Conservation (phyloP, 768 basidiomycete genomes). For the Gloeophyllum trabeum region DNA sequence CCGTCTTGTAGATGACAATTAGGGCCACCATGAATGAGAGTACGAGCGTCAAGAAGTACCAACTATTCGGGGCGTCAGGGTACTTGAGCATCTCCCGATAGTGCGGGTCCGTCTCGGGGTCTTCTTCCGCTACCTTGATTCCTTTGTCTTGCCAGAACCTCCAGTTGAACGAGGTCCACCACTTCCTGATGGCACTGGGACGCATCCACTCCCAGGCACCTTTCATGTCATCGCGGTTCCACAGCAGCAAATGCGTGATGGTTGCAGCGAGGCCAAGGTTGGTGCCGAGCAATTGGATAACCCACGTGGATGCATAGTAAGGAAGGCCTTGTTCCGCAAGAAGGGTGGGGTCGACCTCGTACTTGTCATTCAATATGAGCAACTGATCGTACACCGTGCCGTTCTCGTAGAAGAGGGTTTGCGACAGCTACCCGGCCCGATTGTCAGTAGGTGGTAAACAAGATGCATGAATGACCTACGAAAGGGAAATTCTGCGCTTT, state of each 20-base stretch:
- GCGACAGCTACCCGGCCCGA: conserved; percentile 9
- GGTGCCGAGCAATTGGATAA: conserved; percentile 28
- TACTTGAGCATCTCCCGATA: conserved; percentile 41
- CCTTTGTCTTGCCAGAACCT: conserved; percentile 31
- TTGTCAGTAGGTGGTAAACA: background rate
- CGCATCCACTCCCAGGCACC: conserved; percentile 34
- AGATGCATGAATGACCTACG: background rate
- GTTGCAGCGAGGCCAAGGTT: conserved; percentile 39
- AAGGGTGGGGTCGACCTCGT: conserved; percentile 28
- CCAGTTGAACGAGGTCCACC: conserved; percentile 25
- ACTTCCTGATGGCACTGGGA: conserved; percentile 20
- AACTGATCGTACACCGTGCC: conserved; percentile 13
- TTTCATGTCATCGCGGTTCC: conserved; percentile 30
- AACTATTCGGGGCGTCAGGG: conserved; percentile 19
- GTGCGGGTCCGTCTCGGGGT: conserved; percentile 32
- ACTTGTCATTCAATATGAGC: conserved; percentile 22
- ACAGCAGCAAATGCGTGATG: conserved; percentile 33
- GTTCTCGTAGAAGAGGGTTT: conserved; percentile 13
- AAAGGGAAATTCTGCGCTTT: conserved; percentile 9
- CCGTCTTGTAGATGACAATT: conserved; percentile 32
- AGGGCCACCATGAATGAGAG: conserved; percentile 21
- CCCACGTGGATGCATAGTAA: conserved; percentile 37
- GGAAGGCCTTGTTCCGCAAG: conserved; percentile 31
- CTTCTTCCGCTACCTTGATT: conserved; percentile 13
- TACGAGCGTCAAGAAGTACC: conserved; percentile 18